Percentiles rank a stretch among this genome's conserved stretches.
Conservation (phyloP, 73 alveolate genomes). For the Tetrahymena elliotti region DNA sequence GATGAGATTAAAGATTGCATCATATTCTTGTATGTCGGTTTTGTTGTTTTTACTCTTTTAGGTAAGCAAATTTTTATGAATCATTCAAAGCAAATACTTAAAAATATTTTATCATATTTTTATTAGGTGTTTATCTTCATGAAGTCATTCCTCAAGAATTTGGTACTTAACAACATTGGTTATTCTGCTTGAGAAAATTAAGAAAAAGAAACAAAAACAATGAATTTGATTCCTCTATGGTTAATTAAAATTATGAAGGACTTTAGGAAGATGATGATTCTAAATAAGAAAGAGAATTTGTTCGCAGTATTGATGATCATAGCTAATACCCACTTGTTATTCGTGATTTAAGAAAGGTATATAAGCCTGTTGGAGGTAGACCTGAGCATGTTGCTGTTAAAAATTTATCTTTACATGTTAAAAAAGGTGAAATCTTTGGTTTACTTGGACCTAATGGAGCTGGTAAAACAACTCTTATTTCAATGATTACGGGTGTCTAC, state of each 20-base stretch:
- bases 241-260: neutral
- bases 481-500: constrained; percentile 91
- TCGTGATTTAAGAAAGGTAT: constrained; percentile 56
- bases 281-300: constrained; percentile 59
- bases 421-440: constrained; percentile 91
- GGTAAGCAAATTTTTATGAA: neutral
- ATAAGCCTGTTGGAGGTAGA: constrained; percentile 58
- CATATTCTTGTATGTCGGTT: constrained; percentile 55
- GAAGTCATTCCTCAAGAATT: constrained; percentile 87
- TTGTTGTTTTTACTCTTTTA: constrained; percentile 46
- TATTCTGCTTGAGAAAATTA: constrained; percentile 30
- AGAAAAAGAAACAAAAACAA: neutral
- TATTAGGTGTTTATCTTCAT: constrained; percentile 81
- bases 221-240: constrained; percentile 22
- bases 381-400: constrained; percentile 75
- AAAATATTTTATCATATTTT: neutral
- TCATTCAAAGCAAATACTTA: too few relatives aligned
- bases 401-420: constrained; percentile 57
- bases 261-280: constrained; percentile 65
- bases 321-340: constrained; percentile 66
- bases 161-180: constrained; percentile 76
- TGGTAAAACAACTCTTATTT: constrained; percentile 94
- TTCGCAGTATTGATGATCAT: constrained; percentile 45
- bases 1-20: constrained; percentile 69
- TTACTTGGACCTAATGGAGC: constrained; percentile 99